These are phyloP conservation scores for Solanum hybrid DNA, from an alignment of 305 asterid genomes.

Conservation along the genomic window DNA sequence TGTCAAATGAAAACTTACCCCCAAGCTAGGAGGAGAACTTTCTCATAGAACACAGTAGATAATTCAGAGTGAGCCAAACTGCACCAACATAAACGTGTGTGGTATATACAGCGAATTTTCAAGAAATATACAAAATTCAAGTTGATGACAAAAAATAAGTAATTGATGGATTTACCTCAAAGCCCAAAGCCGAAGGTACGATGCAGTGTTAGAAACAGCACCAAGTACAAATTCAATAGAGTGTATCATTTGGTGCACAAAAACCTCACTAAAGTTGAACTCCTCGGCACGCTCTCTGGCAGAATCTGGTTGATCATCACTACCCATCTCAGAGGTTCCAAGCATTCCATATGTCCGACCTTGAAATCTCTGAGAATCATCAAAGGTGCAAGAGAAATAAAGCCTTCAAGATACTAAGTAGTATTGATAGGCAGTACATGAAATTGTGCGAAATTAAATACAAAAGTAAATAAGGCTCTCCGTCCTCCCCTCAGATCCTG, in stretches of 20 bases:
- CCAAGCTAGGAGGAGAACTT: conserved; percentile 89
- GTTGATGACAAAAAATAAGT: conserved; percentile 7
- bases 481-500: neutral
- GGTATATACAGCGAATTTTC: neutral
- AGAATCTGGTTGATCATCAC: conserved; percentile 63
- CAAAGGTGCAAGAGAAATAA: neutral
- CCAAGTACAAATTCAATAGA: conserved; percentile 93
- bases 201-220: conserved; percentile 96
- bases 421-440: neutral
- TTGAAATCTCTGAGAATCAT: conserved; percentile 67
- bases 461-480: neutral
- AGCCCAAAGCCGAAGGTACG: conserved; percentile 97
- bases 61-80: conserved; percentile 98
- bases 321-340: conserved; percentile 58
- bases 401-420: neutral
- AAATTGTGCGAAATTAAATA: neutral
- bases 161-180: conserved; percentile 50
- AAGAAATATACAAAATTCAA: neutral
- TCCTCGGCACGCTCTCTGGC: conserved; percentile 60
- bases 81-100: conserved; percentile 11
- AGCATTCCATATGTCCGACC: conserved; percentile 79
- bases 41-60: conserved; percentile 94
- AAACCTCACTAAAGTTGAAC: conserved; percentile 85
- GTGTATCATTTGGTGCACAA: conserved; percentile 98
- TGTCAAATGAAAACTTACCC: conserved; percentile 49